phyloP scores from a whole-genome alignment of 2,329 filamentous ascomycete genomes.

The Pyricularia sp. region DNA sequence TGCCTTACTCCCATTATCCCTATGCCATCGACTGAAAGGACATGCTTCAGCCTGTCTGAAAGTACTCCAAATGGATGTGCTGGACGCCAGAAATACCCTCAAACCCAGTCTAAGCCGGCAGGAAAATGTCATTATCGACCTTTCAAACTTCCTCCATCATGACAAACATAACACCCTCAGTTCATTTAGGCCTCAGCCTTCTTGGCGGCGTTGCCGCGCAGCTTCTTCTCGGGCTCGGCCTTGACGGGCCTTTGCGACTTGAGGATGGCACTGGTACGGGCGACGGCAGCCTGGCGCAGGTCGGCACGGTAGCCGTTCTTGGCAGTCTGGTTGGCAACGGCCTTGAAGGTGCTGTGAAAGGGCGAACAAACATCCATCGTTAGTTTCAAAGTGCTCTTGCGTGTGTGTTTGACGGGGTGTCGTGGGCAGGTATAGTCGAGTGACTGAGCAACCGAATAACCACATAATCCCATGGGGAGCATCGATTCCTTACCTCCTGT shows the following conservation, averaged over 20 bases:
- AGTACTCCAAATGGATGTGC: background rate
- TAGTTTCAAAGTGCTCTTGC: constrained; percentile 8
- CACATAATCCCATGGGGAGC: background rate
- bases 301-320: constrained; percentile 80
- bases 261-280: constrained; percentile 80
- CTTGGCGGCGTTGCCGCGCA: constrained; percentile 69
- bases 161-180: background rate
- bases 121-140: background rate
- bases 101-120: background rate
- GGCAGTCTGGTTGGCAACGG: constrained; percentile 71
- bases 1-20: background rate
- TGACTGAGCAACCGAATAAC: constrained; percentile 3
- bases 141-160: background rate
- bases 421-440: background rate
- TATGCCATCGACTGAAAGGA: background rate
- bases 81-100: background rate
- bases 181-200: constrained; percentile 43
- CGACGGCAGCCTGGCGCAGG: constrained; percentile 67
- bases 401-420: background rate
- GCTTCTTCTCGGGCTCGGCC: constrained; percentile 63
- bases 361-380: constrained; percentile 12
- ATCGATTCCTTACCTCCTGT: constrained; percentile 59
- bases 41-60: background rate
- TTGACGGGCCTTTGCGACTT: constrained; percentile 71
- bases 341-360: constrained; percentile 70